Conservation (phyloP, 371 early-diverging fungal genomes). For the Gilbertella persicaria region DNA sequence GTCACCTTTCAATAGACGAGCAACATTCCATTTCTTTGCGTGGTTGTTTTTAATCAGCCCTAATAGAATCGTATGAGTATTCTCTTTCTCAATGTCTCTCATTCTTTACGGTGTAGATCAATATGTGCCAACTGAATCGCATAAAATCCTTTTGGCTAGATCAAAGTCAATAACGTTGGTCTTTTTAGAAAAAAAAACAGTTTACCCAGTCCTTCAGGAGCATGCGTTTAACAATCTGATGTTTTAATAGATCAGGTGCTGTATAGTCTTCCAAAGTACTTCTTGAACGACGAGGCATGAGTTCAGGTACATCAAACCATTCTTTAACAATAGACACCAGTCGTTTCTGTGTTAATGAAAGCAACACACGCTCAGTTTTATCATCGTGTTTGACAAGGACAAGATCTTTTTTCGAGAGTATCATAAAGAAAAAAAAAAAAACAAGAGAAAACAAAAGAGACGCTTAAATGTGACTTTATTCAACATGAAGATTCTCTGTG, state of each 20-base stretch:
- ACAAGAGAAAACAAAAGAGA: neutral
- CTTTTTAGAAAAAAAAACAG: neutral
- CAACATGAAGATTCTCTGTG: conserved; percentile 3
- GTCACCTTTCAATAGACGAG: no score
- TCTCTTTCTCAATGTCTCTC: no score
- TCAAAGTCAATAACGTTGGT: no score
- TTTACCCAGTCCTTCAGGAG: conserved; percentile 12
- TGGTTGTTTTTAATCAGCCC: no score
- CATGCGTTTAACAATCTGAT: conserved; percentile 1
- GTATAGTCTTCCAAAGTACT: conserved; percentile 2
- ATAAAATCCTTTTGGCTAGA: conserved; percentile 32
- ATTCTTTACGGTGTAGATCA: conserved; percentile 37
- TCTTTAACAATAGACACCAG: neutral
- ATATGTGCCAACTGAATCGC: conserved; percentile 45
- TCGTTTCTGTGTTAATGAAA: no score
- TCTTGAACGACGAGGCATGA: neutral
- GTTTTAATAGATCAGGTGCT: neutral
- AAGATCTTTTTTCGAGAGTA: conserved; percentile 4
- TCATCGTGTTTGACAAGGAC: neutral
- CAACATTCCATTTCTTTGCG: no score
- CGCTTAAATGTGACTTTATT: neutral
- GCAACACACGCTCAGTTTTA: neutral
- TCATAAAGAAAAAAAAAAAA: neutral
- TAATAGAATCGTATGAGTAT: no score
- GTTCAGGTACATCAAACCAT: conserved; percentile 18